These are phyloP conservation scores for Drosera spatulata DNA, from an alignment of 179 eudicot species.

Conservation along the genomic window DNA sequence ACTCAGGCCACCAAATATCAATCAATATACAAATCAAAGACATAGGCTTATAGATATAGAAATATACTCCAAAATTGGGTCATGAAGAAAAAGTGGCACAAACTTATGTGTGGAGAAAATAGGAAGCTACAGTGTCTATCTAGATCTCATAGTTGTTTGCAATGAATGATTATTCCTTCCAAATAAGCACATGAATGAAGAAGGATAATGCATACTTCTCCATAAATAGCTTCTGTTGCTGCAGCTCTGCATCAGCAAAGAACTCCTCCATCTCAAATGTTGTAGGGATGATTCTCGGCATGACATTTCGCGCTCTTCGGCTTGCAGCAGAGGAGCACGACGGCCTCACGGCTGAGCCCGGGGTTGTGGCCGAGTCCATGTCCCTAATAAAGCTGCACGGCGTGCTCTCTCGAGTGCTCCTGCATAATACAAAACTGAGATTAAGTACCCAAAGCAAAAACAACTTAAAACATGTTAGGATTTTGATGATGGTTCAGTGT, in stretches of 20 bases:
- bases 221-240: constrained; percentile 38
- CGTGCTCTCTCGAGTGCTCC: constrained; percentile 82
- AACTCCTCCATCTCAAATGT: constrained; percentile 58
- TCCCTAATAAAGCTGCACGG: constrained; percentile 67
- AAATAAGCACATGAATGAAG: background rate
- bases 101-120: too few species aligned
- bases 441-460: background rate
- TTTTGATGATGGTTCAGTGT: too few species aligned
- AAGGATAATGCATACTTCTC: constrained; percentile 31
- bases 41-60: too few species aligned
- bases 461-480: background rate
- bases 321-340: constrained; percentile 22
- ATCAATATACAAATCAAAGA: too few species aligned
- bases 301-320: constrained; percentile 18
- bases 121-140: too few species aligned
- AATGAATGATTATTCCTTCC: too few species aligned
- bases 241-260: constrained; percentile 43
- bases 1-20: background rate
- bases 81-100: too few species aligned
- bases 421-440: constrained; percentile 4
- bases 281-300: constrained; percentile 32
- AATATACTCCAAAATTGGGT: too few species aligned
- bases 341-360: constrained; percentile 52
- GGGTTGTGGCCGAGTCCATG: constrained; percentile 36
- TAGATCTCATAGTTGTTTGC: too few species aligned